A percentile compares a stretch with the other conserved stretches of the same genome.
These are phyloP conservation scores for Starmera caribaea DNA, from an alignment of 805 yeast species.

Conservation along the genomic window DNA sequence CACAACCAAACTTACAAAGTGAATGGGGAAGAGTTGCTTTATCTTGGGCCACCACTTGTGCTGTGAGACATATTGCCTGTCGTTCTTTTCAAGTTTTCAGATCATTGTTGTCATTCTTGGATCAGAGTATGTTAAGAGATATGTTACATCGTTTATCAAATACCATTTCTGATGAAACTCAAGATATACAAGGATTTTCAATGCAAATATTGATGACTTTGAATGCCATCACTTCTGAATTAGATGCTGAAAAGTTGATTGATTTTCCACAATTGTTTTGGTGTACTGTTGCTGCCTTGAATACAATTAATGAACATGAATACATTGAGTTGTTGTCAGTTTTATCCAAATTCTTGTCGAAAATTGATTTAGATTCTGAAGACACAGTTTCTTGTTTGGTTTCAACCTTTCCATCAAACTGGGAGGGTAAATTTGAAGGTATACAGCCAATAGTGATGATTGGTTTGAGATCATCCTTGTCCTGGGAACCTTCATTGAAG, in stretches of 20 bases:
- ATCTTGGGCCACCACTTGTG: constrained; percentile 95
- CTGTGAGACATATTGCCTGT: constrained; percentile 94
- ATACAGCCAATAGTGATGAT: constrained; percentile 68
- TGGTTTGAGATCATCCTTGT: constrained; percentile 74
- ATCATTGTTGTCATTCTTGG: constrained; percentile 69
- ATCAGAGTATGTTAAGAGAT: constrained; percentile 82
- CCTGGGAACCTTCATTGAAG: constrained; percentile 69
- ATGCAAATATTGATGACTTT: constrained; percentile 96
- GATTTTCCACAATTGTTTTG: constrained; percentile 92
- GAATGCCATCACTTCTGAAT: constrained; percentile 83
- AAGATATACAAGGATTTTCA: constrained; percentile 91
- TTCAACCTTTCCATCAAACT: constrained; percentile 83
- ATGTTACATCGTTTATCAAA: constrained; percentile 90
- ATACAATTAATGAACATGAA: constrained; percentile 87
- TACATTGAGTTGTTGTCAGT: constrained; percentile 82
- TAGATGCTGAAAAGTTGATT: constrained; percentile 67
- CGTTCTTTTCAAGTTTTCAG: constrained; percentile 91
- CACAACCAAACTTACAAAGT: constrained; percentile 46
- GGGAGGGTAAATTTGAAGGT: constrained; percentile 95
- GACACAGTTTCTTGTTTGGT: constrained; percentile 78
- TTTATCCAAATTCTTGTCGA: constrained; percentile 71
- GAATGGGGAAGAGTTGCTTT: constrained; percentile 83
- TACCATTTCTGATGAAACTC: constrained; percentile 81
- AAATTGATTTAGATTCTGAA: constrained; percentile 76
- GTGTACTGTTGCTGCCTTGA: constrained; percentile 88